Evolutionary conservation across 2,329 filamentous ascomycete genomes (phyloP).

Genomic region (Claviceps capensis): DNA sequence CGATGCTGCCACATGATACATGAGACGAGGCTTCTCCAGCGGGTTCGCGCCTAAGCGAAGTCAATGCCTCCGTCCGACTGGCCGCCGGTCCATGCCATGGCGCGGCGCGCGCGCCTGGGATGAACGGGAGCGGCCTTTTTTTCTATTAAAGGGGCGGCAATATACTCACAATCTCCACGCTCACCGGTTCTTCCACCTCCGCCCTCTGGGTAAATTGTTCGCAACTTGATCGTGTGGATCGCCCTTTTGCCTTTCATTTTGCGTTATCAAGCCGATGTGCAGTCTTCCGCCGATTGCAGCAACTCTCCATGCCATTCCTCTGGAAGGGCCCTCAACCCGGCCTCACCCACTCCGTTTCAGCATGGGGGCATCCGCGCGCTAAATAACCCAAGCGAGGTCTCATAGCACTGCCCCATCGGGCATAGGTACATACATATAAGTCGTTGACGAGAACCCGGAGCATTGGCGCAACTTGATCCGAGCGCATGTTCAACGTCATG

Average conservation of each 20-base stretch:
- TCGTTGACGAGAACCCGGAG: background rate
- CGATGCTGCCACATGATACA: background rate
- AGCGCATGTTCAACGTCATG: background rate
- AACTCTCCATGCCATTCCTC: background rate
- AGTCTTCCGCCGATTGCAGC: background rate
- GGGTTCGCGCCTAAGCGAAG: background rate
- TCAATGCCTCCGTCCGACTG: conserved; percentile 1
- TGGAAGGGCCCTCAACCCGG: background rate
- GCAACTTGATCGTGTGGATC: background rate
- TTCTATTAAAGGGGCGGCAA: background rate
- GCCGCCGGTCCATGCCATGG: background rate
- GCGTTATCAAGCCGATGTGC: background rate
- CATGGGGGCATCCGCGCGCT: background rate
- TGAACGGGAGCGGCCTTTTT: background rate
- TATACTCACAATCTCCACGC: background rate
- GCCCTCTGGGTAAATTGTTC: background rate
- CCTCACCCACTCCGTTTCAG: background rate
- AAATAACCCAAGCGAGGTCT: background rate
- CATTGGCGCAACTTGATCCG: background rate
- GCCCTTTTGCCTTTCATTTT: conserved; percentile 1
- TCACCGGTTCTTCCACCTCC: background rate
- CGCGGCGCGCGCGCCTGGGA: background rate
- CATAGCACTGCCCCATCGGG: background rate
- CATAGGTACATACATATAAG: background rate
- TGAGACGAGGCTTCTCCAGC: background rate